A percentile compares a stretch with the other conserved stretches of the same genome.
Conservation (phyloP, 2,329 filamentous ascomycete genomes). For the Cladophialophora bantiana region DNA sequence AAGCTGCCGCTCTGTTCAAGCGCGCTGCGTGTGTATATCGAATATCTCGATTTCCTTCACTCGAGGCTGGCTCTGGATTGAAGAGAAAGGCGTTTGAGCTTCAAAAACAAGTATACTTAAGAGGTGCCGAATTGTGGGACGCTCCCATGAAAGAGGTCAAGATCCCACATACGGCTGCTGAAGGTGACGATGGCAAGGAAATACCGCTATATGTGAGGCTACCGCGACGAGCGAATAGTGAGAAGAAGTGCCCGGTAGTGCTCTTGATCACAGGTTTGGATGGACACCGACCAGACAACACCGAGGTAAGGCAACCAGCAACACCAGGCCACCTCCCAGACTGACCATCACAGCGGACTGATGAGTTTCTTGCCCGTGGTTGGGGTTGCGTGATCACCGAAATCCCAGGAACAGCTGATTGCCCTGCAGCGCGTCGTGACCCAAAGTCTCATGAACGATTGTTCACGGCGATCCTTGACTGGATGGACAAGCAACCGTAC, state of each 20-base stretch:
- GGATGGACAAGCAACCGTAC: conserved; percentile 59
- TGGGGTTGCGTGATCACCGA: conserved; percentile 70
- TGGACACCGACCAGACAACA: conserved; percentile 70
- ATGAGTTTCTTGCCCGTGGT: conserved; percentile 68
- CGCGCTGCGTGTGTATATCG: conserved; percentile 75
- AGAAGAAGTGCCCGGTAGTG: conserved; percentile 54
- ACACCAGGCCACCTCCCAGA: background rate
- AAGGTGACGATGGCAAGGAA: conserved; percentile 45
- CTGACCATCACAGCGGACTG: conserved; percentile 53
- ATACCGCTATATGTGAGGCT: conserved; percentile 51
- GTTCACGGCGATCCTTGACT: conserved; percentile 68
- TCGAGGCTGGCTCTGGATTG: conserved; percentile 41
- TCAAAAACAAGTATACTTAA: conserved; percentile 70
- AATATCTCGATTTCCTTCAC: conserved; percentile 71
- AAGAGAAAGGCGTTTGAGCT: conserved; percentile 70
- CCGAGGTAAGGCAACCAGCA: conserved; percentile 42
- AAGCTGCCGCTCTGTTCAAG: conserved; percentile 70
- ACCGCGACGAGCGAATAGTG: conserved; percentile 44
- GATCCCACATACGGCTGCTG: conserved; percentile 50
- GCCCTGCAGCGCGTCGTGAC: conserved; percentile 68
- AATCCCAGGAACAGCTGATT: conserved; percentile 72
- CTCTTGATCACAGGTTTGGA: conserved; percentile 68
- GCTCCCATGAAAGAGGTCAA: conserved; percentile 48
- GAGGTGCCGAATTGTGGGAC: conserved; percentile 62
- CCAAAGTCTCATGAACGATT: conserved; percentile 65